phyloP scores from a whole-genome alignment of 2,329 filamentous ascomycete genomes.

The Phyllosticta citribraziliensis region DNA sequence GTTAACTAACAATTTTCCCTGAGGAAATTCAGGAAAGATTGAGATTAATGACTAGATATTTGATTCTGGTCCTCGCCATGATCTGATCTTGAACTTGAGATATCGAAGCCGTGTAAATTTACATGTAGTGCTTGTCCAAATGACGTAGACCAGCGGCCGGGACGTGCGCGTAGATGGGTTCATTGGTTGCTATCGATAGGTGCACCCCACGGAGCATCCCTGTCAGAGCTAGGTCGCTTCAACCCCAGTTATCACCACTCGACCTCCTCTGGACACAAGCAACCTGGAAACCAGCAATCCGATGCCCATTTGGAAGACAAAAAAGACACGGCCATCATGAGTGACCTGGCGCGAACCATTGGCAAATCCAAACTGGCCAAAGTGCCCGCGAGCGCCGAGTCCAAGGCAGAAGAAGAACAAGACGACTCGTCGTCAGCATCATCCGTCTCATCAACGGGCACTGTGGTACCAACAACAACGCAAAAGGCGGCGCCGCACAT shows the following conservation, averaged over 20 bases:
- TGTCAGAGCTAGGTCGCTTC: background rate
- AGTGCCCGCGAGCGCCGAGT: constrained; percentile 29
- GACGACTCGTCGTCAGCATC: constrained; percentile 48
- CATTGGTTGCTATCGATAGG: background rate
- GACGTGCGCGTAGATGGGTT: background rate
- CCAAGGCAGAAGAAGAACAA: constrained; percentile 42
- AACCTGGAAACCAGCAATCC: background rate
- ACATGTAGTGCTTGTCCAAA: background rate
- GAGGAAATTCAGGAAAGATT: background rate
- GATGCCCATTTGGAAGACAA: background rate
- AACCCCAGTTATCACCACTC: background rate
- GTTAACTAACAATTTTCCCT: background rate
- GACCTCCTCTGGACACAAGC: background rate
- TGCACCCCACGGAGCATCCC: background rate
- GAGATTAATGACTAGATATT: background rate
- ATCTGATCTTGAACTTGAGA: no score
- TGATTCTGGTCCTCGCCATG: background rate
- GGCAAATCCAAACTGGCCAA: constrained; percentile 58
- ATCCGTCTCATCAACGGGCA: constrained; percentile 86
- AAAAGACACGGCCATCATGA: constrained; percentile 46
- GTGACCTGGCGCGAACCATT: constrained; percentile 69
- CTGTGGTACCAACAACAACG: constrained; percentile 70
- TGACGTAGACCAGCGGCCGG: background rate
- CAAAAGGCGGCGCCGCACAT: constrained; percentile 57
- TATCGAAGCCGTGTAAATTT: no score